Conservation (phyloP, 2,329 filamentous ascomycete genomes). For the Nemania sp. region DNA sequence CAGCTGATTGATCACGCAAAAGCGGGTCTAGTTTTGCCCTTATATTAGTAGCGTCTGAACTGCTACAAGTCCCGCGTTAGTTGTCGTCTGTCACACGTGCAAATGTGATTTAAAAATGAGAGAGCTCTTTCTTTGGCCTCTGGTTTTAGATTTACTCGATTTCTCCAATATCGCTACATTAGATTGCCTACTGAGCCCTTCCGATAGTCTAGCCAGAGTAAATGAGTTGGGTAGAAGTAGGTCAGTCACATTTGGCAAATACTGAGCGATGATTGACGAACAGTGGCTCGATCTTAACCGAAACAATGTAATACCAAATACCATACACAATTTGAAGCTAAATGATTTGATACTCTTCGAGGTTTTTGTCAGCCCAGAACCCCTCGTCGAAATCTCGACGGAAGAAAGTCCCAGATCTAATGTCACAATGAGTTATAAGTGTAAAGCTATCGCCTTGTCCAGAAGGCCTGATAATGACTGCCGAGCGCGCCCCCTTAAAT, state of each 20-base stretch:
- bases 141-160: too few species aligned
- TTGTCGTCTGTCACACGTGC: too few species aligned
- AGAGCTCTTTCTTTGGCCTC: too few species aligned
- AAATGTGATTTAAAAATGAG: too few species aligned
- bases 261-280: too few species aligned
- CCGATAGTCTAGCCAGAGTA: too few species aligned
- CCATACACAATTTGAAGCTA: conserved; percentile 8
- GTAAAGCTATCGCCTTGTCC: conserved; percentile 17
- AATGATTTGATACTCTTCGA: conserved; percentile 22
- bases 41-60: background rate
- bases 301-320: background rate
- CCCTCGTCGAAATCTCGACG: conserved; percentile 17
- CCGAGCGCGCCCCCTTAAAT: conserved; percentile 21
- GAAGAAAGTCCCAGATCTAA: conserved; percentile 21
- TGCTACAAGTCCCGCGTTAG: too few species aligned
- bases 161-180: too few species aligned
- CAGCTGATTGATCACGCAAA: conserved; percentile 8
- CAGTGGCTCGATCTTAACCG: too few species aligned
- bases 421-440: conserved; percentile 18
- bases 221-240: too few species aligned
- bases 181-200: too few species aligned
- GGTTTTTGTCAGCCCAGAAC: conserved; percentile 26
- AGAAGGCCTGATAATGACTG: conserved; percentile 21
- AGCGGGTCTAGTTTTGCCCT: conserved; percentile 2
- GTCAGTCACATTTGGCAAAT: too few species aligned